Conservation (phyloP, 768 basidiomycete species). For the Saitozyma sp. region DNA sequence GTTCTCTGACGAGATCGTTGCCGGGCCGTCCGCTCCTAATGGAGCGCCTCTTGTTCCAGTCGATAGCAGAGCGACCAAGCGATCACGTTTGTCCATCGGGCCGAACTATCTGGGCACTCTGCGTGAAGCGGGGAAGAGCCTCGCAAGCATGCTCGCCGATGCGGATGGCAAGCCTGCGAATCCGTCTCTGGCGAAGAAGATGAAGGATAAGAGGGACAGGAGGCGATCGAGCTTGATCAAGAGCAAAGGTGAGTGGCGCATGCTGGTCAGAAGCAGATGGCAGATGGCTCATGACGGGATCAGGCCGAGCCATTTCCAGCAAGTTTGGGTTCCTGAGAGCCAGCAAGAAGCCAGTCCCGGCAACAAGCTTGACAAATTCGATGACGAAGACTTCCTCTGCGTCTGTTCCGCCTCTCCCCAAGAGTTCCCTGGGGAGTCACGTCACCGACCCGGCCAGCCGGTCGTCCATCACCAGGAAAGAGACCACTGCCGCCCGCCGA, state of each 20-base stretch:
- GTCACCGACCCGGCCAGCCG: neutral
- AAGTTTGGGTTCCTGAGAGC: too few species aligned
- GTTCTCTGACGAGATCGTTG: neutral
- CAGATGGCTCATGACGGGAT: too few species aligned
- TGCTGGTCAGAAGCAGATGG: neutral
- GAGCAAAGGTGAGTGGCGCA: slow-evolving; percentile 20
- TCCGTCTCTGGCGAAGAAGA: slow-evolving; percentile 9
- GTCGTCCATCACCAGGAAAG: slow-evolving; percentile 12
- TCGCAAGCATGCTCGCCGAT: slow-evolving; percentile 31
- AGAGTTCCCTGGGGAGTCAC: slow-evolving; percentile 11
- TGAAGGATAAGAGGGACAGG: slow-evolving; percentile 24
- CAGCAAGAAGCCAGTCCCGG: too few species aligned
- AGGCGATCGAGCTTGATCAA: slow-evolving; percentile 25
- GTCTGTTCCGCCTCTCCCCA: neutral
- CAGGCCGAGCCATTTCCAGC: too few species aligned
- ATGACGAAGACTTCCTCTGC: neutral
- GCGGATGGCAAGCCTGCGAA: slow-evolving; percentile 14
- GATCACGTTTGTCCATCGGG: slow-evolving; percentile 27
- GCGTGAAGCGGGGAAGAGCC: slow-evolving; percentile 33
- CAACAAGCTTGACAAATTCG: neutral
- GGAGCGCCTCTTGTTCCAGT: slow-evolving; percentile 19
- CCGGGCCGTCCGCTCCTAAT: slow-evolving; percentile 36
- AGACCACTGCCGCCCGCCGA: slow-evolving; percentile 11
- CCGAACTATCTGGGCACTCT: slow-evolving; percentile 35
- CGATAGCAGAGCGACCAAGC: slow-evolving; percentile 22